Evolutionary conservation across 1,284 basidiomycete species (phyloP).

Genomic region (Nidula niveotomentosa): DNA sequence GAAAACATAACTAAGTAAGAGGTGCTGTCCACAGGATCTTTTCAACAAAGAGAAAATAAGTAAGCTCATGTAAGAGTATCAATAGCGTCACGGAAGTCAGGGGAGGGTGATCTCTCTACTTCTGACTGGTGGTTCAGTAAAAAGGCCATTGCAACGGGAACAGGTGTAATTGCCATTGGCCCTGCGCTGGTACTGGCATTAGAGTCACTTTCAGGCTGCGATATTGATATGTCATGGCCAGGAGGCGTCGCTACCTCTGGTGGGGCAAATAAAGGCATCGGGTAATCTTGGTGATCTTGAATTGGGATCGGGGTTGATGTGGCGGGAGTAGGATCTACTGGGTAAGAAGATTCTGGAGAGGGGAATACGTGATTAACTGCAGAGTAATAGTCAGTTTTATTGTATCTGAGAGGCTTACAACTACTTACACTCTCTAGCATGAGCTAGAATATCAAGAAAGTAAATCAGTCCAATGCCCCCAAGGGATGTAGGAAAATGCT

Average conservation of each 20-base stretch:
- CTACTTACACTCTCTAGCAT: conserved; percentile 69
- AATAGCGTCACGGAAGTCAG: conserved; percentile 15
- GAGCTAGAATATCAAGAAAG: conserved; percentile 36
- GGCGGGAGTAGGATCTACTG: neutral
- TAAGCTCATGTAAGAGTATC: conserved; percentile 4
- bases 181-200: too few species aligned
- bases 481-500: neutral
- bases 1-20: too few species aligned
- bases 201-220: too few species aligned
- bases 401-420: too few species aligned
- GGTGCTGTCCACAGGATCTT: too few species aligned
- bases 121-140: conserved; percentile 18
- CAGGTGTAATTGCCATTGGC: conserved; percentile 4
- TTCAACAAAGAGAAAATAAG: neutral
- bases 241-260: neutral
- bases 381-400: conserved; percentile 1
- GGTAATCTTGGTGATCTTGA: neutral
- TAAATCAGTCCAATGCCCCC: neutral
- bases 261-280: neutral
- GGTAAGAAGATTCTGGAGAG: conserved; percentile 4
- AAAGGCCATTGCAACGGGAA: conserved; percentile 8
- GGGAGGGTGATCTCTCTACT: conserved; percentile 8
- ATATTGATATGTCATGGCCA: too few species aligned
- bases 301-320: too few species aligned
- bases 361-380: conserved; percentile 35